Evolutionary conservation across 2,329 filamentous ascomycete genomes (phyloP).

Genomic region (Xylariaceae sp.): DNA sequence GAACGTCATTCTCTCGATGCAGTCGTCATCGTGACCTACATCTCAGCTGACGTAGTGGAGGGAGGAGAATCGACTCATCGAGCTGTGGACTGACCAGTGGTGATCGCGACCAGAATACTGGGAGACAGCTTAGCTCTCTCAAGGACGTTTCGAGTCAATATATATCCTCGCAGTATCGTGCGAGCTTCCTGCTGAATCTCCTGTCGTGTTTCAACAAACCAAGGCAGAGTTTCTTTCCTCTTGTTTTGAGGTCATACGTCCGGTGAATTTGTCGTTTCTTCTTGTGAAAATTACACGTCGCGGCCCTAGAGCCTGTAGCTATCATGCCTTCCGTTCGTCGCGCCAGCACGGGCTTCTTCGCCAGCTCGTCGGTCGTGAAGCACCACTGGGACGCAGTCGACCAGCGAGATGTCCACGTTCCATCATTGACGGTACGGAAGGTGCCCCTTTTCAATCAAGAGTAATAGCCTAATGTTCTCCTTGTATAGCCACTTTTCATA

Average conservation of each 20-base stretch:
- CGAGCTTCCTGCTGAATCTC: not conserved
- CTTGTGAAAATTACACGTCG: no score
- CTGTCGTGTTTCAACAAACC: not conserved
- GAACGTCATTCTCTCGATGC: not conserved
- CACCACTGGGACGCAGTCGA: constrained; percentile 21
- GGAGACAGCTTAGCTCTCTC: no score
- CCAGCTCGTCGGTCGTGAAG: constrained; percentile 18
- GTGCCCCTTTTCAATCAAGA: not conserved
- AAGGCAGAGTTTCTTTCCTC: not conserved
- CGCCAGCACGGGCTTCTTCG: constrained; percentile 20
- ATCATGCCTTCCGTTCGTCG: constrained; percentile 16
- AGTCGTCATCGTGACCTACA: not conserved
- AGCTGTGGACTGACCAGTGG: no score
- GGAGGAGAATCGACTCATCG: not conserved
- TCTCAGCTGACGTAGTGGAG: not conserved
- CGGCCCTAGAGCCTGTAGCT: no score
- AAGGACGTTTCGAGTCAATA: not conserved
- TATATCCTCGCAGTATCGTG: not conserved
- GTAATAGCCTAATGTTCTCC: not conserved
- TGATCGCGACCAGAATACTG: no score
- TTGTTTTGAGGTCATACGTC: not conserved
- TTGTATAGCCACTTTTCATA: constrained; percentile 51
- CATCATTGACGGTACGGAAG: constrained; percentile 41
- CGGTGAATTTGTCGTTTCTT: not conserved
- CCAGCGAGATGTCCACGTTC: constrained; percentile 31